These are phyloP conservation scores for Leccinum truebloodii DNA, from an alignment of 768 basidiomycete genomes.

Conservation along the genomic window DNA sequence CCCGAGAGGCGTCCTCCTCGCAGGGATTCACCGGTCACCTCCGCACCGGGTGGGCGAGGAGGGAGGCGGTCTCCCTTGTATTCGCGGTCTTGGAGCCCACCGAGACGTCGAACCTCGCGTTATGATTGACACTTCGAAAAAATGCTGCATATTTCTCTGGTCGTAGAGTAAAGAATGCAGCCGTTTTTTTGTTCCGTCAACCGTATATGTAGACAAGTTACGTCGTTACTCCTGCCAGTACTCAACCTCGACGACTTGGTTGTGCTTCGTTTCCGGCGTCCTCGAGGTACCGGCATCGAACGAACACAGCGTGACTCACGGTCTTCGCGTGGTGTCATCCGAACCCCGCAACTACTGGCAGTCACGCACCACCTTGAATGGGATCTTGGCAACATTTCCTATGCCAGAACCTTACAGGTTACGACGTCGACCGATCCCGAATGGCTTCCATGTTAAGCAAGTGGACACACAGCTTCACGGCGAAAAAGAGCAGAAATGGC, in stretches of 20 bases:
- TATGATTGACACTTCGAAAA: slow-evolving; percentile 29
- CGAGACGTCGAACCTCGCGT: slow-evolving; percentile 35
- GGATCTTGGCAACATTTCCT: slow-evolving; percentile 25
- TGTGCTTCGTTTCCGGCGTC: slow-evolving; percentile 5
- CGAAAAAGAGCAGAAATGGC: slow-evolving; percentile 20
- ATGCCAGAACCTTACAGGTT: slow-evolving; percentile 5
- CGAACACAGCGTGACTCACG: slow-evolving; percentile 2
- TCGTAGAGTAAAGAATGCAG: background rate
- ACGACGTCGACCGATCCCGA: background rate
- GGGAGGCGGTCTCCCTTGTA: slow-evolving; percentile 40
- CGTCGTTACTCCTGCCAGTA: no score
- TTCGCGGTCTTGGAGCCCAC: slow-evolving; percentile 44
- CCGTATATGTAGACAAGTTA: no score
- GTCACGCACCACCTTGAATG: slow-evolving; percentile 16
- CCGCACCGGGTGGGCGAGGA: slow-evolving; percentile 47
- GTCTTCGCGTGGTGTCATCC: background rate
- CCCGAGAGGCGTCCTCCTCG: slow-evolving; percentile 51
- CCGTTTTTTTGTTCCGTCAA: background rate
- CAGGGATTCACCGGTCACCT: slow-evolving; percentile 38
- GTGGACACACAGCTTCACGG: slow-evolving; percentile 20
- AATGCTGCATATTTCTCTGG: background rate
- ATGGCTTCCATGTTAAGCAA: slow-evolving; percentile 9
- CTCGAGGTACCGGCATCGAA: slow-evolving; percentile 12
- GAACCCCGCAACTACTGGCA: background rate
- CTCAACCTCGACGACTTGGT: background rate